A percentile compares a stretch with the other conserved stretches of the same genome.
phyloP scores from a whole-genome alignment of 1,284 basidiomycete genomes.

The Cystobasidiaceae sp. region DNA sequence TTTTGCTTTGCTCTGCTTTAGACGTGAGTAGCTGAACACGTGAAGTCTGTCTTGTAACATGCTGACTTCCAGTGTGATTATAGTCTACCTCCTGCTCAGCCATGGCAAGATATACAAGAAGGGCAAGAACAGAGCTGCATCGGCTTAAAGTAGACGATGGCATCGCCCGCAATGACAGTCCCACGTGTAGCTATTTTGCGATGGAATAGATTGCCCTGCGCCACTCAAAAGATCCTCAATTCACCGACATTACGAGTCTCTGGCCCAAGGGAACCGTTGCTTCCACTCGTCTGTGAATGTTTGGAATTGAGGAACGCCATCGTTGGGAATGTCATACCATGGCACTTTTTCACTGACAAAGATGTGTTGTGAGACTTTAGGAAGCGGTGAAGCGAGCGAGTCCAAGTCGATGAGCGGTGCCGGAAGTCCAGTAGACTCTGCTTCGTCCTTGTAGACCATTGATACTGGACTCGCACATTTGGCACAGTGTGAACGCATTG shows the following conservation, averaged over 20 bases:
- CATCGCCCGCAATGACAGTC: no score
- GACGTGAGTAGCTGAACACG: conserved; percentile 40
- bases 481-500: conserved; percentile 6
- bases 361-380: conserved; percentile 5
- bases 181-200: no score
- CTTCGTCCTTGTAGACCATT: conserved; percentile 3
- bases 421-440: neutral
- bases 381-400: neutral
- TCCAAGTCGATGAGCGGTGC: conserved; percentile 6
- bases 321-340: conserved; percentile 15
- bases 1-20: conserved; percentile 43
- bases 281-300: conserved; percentile 11
- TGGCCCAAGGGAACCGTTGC: conserved; percentile 3
- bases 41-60: no score
- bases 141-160: no score
- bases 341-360: conserved; percentile 23
- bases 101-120: conserved; percentile 25
- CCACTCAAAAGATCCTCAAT: no score
- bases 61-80: neutral
- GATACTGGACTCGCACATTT: conserved; percentile 6
- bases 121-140: conserved; percentile 31
- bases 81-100: conserved; percentile 30
- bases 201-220: no score
- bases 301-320: neutral
- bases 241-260: no score